Conservation (phyloP, 805 yeast genomes). For the Metschnikowia corniflorae region DNA sequence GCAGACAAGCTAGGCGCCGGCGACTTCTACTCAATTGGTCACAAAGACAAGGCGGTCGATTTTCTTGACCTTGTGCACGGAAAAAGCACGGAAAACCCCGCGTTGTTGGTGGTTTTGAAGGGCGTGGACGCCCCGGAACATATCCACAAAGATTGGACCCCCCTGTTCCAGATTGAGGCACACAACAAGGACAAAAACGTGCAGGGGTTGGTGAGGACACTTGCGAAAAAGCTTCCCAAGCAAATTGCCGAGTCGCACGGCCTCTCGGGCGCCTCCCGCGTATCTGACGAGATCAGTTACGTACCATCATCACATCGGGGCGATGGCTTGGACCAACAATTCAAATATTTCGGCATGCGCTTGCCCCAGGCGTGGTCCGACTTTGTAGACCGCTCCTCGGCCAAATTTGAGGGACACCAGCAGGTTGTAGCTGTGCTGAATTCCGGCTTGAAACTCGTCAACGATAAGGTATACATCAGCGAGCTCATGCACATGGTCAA, state of each 20-base stretch:
- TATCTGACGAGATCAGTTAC: slow-evolving; percentile 27
- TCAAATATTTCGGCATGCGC: slow-evolving; percentile 28
- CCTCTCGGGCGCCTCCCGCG: slow-evolving; percentile 11
- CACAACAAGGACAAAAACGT: slow-evolving; percentile 9
- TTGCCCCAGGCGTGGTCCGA: slow-evolving; percentile 36
- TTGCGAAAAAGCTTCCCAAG: slow-evolving; percentile 21
- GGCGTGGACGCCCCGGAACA: slow-evolving; percentile 38
- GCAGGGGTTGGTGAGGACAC: slow-evolving; percentile 11
- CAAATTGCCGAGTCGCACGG: slow-evolving; percentile 15
- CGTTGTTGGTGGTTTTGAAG: slow-evolving; percentile 36
- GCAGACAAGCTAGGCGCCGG: slow-evolving; percentile 45
- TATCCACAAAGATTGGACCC: slow-evolving; percentile 22
- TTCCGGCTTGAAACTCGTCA: slow-evolving; percentile 31
- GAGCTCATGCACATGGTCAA: slow-evolving; percentile 48
- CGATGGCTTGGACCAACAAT: slow-evolving; percentile 17
- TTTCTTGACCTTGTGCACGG: slow-evolving; percentile 22
- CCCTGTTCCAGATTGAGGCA: slow-evolving; percentile 22
- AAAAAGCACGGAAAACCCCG: slow-evolving; percentile 19
- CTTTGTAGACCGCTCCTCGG: slow-evolving; percentile 16
- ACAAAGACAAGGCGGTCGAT: slow-evolving; percentile 27
- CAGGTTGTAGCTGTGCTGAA: slow-evolving; percentile 18
- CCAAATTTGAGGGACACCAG: slow-evolving; percentile 10
- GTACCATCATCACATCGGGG: slow-evolving; percentile 9
- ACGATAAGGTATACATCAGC: slow-evolving; percentile 45
- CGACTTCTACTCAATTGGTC: slow-evolving; percentile 29